These are phyloP conservation scores for Populus nigra DNA, from an alignment of 345 rosid genomes.

Conservation along the genomic window DNA sequence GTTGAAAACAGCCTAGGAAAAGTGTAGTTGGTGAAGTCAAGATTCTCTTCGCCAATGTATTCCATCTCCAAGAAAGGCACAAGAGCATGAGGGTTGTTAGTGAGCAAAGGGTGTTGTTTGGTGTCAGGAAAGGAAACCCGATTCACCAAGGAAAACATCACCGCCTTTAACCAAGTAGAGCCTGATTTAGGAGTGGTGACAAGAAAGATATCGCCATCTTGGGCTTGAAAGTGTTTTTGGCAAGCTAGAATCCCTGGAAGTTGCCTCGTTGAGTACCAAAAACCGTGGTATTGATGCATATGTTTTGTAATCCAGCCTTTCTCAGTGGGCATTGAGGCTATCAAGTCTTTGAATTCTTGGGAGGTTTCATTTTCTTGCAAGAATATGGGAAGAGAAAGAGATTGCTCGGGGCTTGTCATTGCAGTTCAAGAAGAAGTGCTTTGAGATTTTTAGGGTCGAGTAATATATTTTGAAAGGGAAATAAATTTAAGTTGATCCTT, in stretches of 20 bases:
- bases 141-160: constrained; percentile 43
- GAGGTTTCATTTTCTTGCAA: constrained; percentile 33
- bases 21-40: constrained; percentile 26
- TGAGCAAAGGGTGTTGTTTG: constrained; percentile 45
- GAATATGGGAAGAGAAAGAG: constrained; percentile 23
- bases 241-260: constrained; percentile 41
- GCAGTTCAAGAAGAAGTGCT: not conserved
- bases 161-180: constrained; percentile 61
- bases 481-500: too few relatives aligned
- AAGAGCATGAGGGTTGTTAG: constrained; percentile 50
- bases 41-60: constrained; percentile 6
- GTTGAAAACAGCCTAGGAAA: constrained; percentile 48
- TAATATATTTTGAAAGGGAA: too few relatives aligned
- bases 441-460: too few relatives aligned
- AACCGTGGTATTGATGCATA: constrained; percentile 49
- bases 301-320: constrained; percentile 34
- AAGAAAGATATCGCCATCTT: constrained; percentile 40
- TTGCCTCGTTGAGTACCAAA: constrained; percentile 38
- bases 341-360: constrained; percentile 36
- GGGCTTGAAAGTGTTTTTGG: constrained; percentile 46
- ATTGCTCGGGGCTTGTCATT: not conserved
- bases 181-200: constrained; percentile 62
- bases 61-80: constrained; percentile 50
- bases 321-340: constrained; percentile 38
- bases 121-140: constrained; percentile 18